Evolutionary conservation across 805 yeast species (phyloP).

Genomic region (Sugiyamaella floridensis): DNA sequence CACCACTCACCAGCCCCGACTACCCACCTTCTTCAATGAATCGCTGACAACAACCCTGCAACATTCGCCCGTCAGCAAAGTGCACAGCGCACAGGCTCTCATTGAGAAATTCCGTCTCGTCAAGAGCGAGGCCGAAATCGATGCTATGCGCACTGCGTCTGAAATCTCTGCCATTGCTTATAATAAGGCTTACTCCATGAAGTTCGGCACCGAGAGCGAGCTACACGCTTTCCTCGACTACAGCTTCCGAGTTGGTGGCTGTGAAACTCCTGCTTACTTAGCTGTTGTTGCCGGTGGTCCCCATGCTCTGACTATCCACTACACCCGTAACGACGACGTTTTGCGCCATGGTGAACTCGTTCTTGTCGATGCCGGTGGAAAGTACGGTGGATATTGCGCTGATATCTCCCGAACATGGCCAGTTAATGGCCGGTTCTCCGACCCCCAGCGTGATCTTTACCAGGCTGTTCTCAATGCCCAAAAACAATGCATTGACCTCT

Average conservation of each 20-base stretch:
- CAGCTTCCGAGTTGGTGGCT: conserved; percentile 77
- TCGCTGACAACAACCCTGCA: conserved; percentile 6
- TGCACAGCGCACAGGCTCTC: conserved; percentile 16
- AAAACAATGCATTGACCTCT: conserved; percentile 63
- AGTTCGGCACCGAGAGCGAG: conserved; percentile 64
- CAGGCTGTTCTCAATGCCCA: conserved; percentile 83
- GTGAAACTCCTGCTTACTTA: conserved; percentile 81
- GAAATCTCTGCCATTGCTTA: conserved; percentile 76
- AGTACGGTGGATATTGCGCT: conserved; percentile 87
- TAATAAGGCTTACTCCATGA: conserved; percentile 65
- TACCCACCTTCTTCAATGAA: conserved; percentile 9
- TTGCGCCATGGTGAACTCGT: conserved; percentile 74
- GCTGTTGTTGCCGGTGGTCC: conserved; percentile 96
- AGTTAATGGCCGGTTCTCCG: conserved; percentile 59
- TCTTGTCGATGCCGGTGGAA: conserved; percentile 92
- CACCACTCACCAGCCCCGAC: conserved; percentile 4
- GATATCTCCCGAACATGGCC: conserved; percentile 99
- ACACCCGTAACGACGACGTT: conserved; percentile 83
- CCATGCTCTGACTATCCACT: conserved; percentile 87
- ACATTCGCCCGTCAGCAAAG: conserved; percentile 5
- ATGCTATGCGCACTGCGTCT: conserved; percentile 75
- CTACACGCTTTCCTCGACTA: conserved; percentile 76
- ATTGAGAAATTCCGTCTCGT: conserved; percentile 42
- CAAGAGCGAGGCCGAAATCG: conserved; percentile 71
- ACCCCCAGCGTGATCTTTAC: conserved; percentile 78